phyloP scores from a whole-genome alignment of 2,329 filamentous ascomycete genomes.

The Alternaria sp. region DNA sequence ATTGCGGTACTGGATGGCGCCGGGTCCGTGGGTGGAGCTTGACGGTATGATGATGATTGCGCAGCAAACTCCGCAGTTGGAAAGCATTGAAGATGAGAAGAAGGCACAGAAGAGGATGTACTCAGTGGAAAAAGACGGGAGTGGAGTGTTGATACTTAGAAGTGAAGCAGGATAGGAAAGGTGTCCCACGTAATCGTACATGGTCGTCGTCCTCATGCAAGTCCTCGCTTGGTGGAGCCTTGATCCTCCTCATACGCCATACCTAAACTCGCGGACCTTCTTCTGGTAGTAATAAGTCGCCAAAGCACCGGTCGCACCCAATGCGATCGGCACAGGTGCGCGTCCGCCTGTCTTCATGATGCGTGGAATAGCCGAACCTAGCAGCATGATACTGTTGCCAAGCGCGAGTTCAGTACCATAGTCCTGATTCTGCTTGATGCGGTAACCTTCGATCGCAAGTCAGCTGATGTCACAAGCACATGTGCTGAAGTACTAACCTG shows the following conservation, averaged over 20 bases:
- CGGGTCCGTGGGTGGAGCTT: slow-evolving; percentile 4
- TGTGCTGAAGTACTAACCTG: slow-evolving; percentile 21
- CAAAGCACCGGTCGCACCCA: slow-evolving; percentile 34
- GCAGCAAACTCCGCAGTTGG: background rate
- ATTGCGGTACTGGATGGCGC: slow-evolving; percentile 7
- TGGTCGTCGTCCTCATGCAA: background rate
- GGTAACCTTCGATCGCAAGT: slow-evolving; percentile 24
- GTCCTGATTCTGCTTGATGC: slow-evolving; percentile 40
- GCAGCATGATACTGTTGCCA: slow-evolving; percentile 34
- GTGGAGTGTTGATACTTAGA: slow-evolving; percentile 2
- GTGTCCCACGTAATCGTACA: background rate
- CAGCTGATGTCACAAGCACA: background rate
- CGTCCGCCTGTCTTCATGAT: slow-evolving; percentile 39
- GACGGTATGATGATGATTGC: slow-evolving; percentile 14
- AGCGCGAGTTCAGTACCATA: slow-evolving; percentile 40
- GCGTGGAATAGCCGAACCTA: slow-evolving; percentile 36
- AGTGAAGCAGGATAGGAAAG: background rate
- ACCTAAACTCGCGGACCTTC: slow-evolving; percentile 42
- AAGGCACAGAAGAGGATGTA: background rate
- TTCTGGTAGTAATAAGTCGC: slow-evolving; percentile 42
- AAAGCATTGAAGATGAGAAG: background rate
- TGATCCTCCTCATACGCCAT: slow-evolving; percentile 28
- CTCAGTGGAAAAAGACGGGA: background rate
- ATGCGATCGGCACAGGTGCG: slow-evolving; percentile 37
- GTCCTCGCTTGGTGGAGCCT: background rate